These are phyloP conservation scores for Rhodamnia argentea DNA, from an alignment of 345 rosid genomes.

Conservation along the genomic window DNA sequence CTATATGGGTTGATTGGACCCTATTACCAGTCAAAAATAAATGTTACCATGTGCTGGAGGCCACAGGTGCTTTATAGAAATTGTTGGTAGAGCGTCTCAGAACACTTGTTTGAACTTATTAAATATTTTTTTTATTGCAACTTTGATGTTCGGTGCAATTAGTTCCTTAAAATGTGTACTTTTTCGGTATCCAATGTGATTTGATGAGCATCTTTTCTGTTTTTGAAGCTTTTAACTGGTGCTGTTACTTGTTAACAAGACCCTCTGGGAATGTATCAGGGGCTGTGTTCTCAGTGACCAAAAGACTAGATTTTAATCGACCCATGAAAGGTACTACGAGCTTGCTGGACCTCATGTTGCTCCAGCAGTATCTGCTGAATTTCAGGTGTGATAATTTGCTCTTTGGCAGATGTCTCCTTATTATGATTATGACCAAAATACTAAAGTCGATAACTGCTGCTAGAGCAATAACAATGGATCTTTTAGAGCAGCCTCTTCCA, in stretches of 20 bases:
- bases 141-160: too few species aligned
- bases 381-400: neutral
- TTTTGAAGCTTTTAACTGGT: neutral
- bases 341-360: neutral
- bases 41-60: neutral
- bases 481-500: neutral
- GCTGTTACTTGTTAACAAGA: neutral
- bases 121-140: too few species aligned
- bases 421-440: neutral
- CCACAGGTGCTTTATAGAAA: too few species aligned
- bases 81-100: too few species aligned
- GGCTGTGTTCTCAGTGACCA: neutral
- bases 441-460: neutral
- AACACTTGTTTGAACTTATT: too few species aligned
- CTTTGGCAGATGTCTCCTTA: neutral
- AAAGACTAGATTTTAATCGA: neutral
- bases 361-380: neutral
- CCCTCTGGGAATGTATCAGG: neutral
- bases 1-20: neutral
- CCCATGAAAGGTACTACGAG: neutral
- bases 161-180: too few species aligned
- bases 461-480: neutral
- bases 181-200: neutral
- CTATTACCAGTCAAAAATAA: neutral
- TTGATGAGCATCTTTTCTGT: neutral